Evolutionary conservation across 306 rosid genomes (phyloP).

Genomic region (Fagus crenata): DNA sequence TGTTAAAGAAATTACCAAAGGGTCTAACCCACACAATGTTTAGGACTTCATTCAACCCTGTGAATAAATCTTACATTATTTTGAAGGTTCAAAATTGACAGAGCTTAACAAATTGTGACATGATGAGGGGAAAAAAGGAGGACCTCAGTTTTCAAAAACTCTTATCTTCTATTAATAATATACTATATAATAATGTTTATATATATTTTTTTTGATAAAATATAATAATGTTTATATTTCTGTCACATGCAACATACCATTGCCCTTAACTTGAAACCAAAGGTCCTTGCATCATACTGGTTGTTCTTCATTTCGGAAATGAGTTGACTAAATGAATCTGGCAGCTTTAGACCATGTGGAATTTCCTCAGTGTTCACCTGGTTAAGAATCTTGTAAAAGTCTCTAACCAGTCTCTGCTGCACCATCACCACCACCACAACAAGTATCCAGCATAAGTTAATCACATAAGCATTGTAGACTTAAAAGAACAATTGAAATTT

Average conservation of each 20-base stretch:
- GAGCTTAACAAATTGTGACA: neutral
- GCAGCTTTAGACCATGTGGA: slow-evolving; percentile 73
- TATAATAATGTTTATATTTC: neutral
- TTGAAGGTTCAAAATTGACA: neutral
- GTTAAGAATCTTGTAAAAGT: slow-evolving; percentile 78
- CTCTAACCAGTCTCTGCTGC: slow-evolving; percentile 81
- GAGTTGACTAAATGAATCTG: slow-evolving; percentile 78
- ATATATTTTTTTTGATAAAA: no score
- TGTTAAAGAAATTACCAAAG: neutral
- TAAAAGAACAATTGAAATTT: neutral
- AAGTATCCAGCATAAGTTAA: slow-evolving; percentile 32
- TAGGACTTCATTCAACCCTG: neutral
- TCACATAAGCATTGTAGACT: slow-evolving; percentile 5
- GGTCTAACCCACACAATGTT: neutral
- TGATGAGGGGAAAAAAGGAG: neutral
- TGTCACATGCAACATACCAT: slow-evolving; percentile 59
- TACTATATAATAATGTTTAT: slow-evolving; percentile 3
- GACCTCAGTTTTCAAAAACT: slow-evolving; percentile 23
- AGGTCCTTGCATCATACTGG: slow-evolving; percentile 82
- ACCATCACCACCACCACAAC: slow-evolving; percentile 37
- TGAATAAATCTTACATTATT: neutral
- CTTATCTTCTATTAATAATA: slow-evolving; percentile 15
- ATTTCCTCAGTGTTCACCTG: slow-evolving; percentile 83
- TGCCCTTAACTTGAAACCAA: slow-evolving; percentile 80
- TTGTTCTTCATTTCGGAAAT: slow-evolving; percentile 83